Percentiles rank a stretch among this genome's conserved stretches.
phyloP scores from a whole-genome alignment of 1,139 yeast species.

The Kluyveromyces marxianus region DNA sequence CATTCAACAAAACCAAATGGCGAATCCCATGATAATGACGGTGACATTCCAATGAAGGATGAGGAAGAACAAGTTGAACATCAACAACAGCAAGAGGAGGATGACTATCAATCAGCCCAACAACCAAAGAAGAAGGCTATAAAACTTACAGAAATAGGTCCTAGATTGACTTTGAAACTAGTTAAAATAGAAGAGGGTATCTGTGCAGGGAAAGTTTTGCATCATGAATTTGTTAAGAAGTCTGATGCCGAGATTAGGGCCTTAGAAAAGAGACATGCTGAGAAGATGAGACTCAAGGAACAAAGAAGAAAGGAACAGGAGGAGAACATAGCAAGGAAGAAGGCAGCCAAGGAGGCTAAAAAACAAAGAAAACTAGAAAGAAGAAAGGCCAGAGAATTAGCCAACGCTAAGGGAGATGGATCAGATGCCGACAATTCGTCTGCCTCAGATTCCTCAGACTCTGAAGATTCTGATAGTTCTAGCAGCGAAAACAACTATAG shows the following conservation, averaged over 20 bases:
- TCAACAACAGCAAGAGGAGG: conserved; percentile 13
- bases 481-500: conserved; percentile 26
- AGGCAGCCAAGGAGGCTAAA: conserved; percentile 64
- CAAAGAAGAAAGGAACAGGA: conserved; percentile 73
- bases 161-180: conserved; percentile 69
- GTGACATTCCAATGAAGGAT: conserved; percentile 8
- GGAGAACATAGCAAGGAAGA: conserved; percentile 70
- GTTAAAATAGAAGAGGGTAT: conserved; percentile 91
- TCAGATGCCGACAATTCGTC: conserved; percentile 15
- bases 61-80: conserved; percentile 7
- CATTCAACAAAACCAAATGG: conserved; percentile 5
- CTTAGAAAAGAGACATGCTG: conserved; percentile 62
- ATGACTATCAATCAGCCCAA: conserved; percentile 5
- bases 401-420: conserved; percentile 19
- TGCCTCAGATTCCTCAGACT: conserved; percentile 14
- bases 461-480: not conserved
- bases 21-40: not conserved
- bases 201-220: conserved; percentile 77
- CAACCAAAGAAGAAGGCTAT: conserved; percentile 69
- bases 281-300: conserved; percentile 53
- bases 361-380: conserved; percentile 64
- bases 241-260: conserved; percentile 50
- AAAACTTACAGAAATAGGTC: conserved; percentile 89
- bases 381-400: conserved; percentile 35
- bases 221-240: conserved; percentile 66